Evolutionary conservation across 805 yeast genomes (phyloP).

Genomic region (Ascoidea tarda): DNA sequence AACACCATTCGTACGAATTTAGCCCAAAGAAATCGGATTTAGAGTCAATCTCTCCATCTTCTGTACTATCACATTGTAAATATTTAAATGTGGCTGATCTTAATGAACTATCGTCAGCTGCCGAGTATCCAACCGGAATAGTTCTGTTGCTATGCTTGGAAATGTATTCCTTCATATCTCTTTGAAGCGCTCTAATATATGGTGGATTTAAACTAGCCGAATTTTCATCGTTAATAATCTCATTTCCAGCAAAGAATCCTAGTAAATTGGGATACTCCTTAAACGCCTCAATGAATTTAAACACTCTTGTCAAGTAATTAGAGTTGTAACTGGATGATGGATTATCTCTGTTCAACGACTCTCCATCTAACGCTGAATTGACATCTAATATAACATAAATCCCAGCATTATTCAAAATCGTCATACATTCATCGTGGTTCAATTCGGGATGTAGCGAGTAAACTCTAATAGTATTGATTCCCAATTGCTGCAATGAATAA

Average conservation of each 20-base stretch:
- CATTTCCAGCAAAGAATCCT: slow-evolving; percentile 88
- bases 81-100: slow-evolving; percentile 67
- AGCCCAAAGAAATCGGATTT: slow-evolving; percentile 86
- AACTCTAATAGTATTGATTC: slow-evolving; percentile 75
- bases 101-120: slow-evolving; percentile 67
- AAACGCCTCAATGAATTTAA: slow-evolving; percentile 75
- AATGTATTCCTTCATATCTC: slow-evolving; percentile 83
- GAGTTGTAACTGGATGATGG: slow-evolving; percentile 60
- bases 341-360: slow-evolving; percentile 59
- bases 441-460: slow-evolving; percentile 74
- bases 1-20: slow-evolving; percentile 95
- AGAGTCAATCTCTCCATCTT: slow-evolving; percentile 30
- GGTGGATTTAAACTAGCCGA: slow-evolving; percentile 57
- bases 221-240: slow-evolving; percentile 66
- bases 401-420: slow-evolving; percentile 80
- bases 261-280: slow-evolving; percentile 71
- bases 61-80: slow-evolving; percentile 52
- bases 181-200: slow-evolving; percentile 78
- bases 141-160: slow-evolving; percentile 51
- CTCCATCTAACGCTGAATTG: slow-evolving; percentile 54
- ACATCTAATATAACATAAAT: slow-evolving; percentile 81
- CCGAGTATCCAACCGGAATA: slow-evolving; percentile 93
- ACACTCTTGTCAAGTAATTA: slow-evolving; percentile 60
- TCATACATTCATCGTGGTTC: slow-evolving; percentile 86
- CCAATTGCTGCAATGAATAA: slow-evolving; percentile 60